A percentile compares a stretch with the other conserved stretches of the same genome.
phyloP scores from a whole-genome alignment of 106 monocot species.

The Dendrobium catenatum region DNA sequence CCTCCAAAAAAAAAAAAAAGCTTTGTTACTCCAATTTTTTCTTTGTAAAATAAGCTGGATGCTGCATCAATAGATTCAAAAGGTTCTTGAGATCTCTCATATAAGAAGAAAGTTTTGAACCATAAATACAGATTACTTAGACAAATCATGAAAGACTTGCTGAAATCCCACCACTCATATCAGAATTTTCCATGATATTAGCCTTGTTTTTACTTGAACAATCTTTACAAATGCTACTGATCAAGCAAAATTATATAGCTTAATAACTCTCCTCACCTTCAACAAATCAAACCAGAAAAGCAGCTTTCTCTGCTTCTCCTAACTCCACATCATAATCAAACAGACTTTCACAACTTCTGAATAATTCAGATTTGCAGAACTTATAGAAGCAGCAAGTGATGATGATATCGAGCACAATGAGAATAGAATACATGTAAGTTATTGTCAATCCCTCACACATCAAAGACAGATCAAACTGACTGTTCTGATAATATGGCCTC shows the following conservation, averaged over 20 bases:
- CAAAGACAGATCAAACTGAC: slow-evolving; percentile 1
- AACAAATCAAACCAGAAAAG: neutral
- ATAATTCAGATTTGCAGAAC: slow-evolving; percentile 17
- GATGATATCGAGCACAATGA: slow-evolving; percentile 52
- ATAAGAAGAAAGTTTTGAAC: no score
- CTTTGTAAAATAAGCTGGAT: no score
- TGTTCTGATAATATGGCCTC: slow-evolving; percentile 13
- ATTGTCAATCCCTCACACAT: slow-evolving; percentile 39
- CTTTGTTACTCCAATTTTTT: no score
- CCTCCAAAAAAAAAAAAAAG: no score
- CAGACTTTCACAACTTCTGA: neutral
- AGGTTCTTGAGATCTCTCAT: no score
- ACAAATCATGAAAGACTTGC: no score
- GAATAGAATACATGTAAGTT: slow-evolving; percentile 49
- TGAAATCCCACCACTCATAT: neutral
- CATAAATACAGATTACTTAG: no score
- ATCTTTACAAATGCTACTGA: neutral
- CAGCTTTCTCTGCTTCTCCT: neutral
- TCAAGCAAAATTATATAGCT: neutral
- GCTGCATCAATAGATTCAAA: no score
- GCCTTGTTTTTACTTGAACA: neutral
- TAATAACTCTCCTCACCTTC: neutral
- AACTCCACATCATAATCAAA: neutral
- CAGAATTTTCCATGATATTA: neutral
- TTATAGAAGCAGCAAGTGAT: slow-evolving; percentile 50